Evolutionary conservation across 208 protist genomes (phyloP).

Genomic region (Phytomonas serpens): DNA sequence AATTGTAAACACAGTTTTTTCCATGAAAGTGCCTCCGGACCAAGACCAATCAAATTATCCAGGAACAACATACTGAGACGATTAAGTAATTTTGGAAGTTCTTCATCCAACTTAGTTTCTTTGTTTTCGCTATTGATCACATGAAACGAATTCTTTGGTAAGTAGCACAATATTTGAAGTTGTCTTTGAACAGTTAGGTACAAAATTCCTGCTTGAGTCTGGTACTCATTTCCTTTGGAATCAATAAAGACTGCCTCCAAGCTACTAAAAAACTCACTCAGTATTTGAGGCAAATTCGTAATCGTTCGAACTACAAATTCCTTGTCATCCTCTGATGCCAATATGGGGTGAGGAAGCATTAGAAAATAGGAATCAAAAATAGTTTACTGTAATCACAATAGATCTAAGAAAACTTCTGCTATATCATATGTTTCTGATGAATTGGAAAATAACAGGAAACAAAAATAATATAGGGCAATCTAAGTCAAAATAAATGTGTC

Average conservation of each 20-base stretch:
- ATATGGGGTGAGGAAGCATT: slow-evolving; percentile 80
- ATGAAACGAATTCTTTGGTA: slow-evolving; percentile 8
- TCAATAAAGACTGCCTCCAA: slow-evolving; percentile 37
- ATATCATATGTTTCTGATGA: slow-evolving; percentile 11
- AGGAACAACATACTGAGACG: slow-evolving; percentile 64
- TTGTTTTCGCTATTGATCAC: slow-evolving; percentile 6
- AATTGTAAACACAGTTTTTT: slow-evolving; percentile 58
- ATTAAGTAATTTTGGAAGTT: slow-evolving; percentile 58
- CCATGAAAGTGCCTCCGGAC: slow-evolving; percentile 66
- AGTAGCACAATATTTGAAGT: slow-evolving; percentile 21
- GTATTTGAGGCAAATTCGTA: slow-evolving; percentile 33
- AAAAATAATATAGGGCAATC: slow-evolving; percentile 4
- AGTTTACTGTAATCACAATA: slow-evolving; percentile 1
- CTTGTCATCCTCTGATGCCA: slow-evolving; percentile 83
- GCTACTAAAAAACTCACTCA: slow-evolving; percentile 62
- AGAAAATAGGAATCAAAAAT: slow-evolving; percentile 4
- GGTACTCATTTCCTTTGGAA: background rate
- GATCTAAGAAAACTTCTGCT: slow-evolving; percentile 3
- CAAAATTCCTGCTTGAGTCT: background rate
- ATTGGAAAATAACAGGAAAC: background rate
- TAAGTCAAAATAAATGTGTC: slow-evolving; percentile 6
- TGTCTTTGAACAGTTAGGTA: slow-evolving; percentile 29
- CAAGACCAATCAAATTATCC: slow-evolving; percentile 54
- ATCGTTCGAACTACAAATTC: slow-evolving; percentile 67
- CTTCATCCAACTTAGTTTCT: slow-evolving; percentile 24